Evolutionary conservation across 768 basidiomycete species (phyloP), one percentile per base, ranked within the genome.

Genomic region (Tulasnella sp.): DNA sequence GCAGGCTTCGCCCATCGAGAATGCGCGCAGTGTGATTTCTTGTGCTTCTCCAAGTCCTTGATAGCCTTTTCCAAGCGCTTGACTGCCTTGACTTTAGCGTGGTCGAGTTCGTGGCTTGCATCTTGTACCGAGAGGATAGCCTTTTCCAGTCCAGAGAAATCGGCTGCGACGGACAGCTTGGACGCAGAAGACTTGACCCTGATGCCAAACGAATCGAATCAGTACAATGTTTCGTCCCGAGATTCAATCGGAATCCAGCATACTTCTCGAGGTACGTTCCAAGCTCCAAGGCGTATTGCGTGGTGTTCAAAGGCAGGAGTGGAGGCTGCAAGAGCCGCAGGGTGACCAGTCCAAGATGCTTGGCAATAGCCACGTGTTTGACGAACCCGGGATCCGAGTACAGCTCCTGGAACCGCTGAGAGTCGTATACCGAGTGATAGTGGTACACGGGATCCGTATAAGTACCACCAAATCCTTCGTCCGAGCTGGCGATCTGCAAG

Each of bases 301-400:
- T 91, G 9, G 90, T 90, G 81, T 91, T 91, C 78, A 91, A 81
- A 0, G 91, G 91, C 29, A 91, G 83, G 25, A 91, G 80, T 67
- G 90, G 75, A 4, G 75, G 69, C 29, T 76, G 45, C 64, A 75
- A 75, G n/a, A 49, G 72, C 14, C 89, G 85, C n/a, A 91, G 80
- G 5, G 85, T 81, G 78, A 87, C 83, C 39, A 91, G 81, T 29
- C 90, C 92, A 2, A 92, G 82, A 79, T 89, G 85, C 80, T 90
- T 87, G 11, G 92, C 90, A 64, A 91, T 85, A 52, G 90, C 90
- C 69, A 88, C 87, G 82, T 94, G 92, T 68, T 89, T 87, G 81
- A 88, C 84, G 85, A 93, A 95, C 25, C 87, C 88, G 45, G 91
- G 90, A 81, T 95, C 94, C 25, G 87, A 91, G 78, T 91, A 94